These are phyloP conservation scores for Mycena vitilis DNA, from an alignment of 768 basidiomycete genomes.

Conservation along the genomic window DNA sequence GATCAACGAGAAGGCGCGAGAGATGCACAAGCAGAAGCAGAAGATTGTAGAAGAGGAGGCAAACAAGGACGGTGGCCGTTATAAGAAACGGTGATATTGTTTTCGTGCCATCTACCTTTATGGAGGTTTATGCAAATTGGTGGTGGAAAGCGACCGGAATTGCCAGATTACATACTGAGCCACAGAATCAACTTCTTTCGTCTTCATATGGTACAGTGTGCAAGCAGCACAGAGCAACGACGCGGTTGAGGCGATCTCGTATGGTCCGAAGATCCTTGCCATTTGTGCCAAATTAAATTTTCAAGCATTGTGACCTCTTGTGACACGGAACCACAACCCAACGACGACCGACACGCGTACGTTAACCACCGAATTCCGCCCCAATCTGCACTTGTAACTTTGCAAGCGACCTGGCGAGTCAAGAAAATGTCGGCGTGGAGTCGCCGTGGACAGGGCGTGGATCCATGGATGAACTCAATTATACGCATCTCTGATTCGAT, in stretches of 20 bases:
- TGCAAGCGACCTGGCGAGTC: background rate
- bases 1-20: constrained; percentile 67
- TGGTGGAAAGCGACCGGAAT: background rate
- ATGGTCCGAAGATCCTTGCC: too few relatives aligned
- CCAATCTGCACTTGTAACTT: too few relatives aligned
- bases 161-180: constrained; percentile 5
- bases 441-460: background rate
- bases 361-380: too few relatives aligned
- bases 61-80: constrained; percentile 48
- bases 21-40: constrained; percentile 63
- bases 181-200: background rate
- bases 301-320: too few relatives aligned
- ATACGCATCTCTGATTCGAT: constrained; percentile 21
- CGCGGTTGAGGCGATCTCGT: too few relatives aligned
- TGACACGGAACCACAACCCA: too few relatives aligned
- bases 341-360: too few relatives aligned
- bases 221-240: too few relatives aligned
- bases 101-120: background rate
- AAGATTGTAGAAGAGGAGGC: constrained; percentile 60
- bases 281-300: too few relatives aligned
- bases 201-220: background rate
- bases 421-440: background rate
- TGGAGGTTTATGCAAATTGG: too few relatives aligned
- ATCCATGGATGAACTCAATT: background rate
- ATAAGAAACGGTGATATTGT: constrained; percentile 24